Conservation (phyloP, 352 stramenopile species). For the Phytopythium aichiense region DNA sequence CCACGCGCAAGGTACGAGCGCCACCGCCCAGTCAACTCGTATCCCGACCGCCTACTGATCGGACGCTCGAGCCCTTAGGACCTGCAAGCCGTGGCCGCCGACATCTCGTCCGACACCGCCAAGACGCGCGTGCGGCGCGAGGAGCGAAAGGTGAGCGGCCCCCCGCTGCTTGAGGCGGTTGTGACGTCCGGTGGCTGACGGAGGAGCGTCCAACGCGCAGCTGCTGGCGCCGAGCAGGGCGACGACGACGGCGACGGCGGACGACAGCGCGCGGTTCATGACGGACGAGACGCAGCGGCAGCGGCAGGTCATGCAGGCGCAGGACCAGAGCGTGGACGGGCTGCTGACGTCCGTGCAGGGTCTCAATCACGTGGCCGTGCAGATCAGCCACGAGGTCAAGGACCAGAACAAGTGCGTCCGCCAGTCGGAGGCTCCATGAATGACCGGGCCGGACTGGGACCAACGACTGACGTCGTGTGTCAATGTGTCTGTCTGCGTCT, state of each 20-base stretch:
- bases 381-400: constrained; percentile 69
- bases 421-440: too few relatives aligned
- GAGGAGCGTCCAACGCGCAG: constrained; percentile 13
- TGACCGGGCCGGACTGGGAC: too few relatives aligned
- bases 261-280: constrained; percentile 58
- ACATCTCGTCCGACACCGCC: constrained; percentile 56
- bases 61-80: constrained; percentile 18
- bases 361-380: constrained; percentile 62
- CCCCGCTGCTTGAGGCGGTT: too few relatives aligned
- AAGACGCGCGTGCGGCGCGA: constrained; percentile 55
- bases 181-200: too few relatives aligned
- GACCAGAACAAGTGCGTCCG: constrained; percentile 65
- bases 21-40: too few relatives aligned
- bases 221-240: constrained; percentile 31
- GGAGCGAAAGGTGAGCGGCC: constrained; percentile 47
- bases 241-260: constrained; percentile 2
- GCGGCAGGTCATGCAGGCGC: constrained; percentile 66
- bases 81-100: constrained; percentile 45
- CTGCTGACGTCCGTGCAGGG: constrained; percentile 49
- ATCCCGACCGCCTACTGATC: too few relatives aligned
- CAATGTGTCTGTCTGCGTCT: background rate
- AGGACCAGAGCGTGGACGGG: constrained; percentile 57
- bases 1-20: constrained; percentile 31
- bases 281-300: constrained; percentile 52
- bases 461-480: too few relatives aligned